Percentiles rank a stretch among this genome's conserved stretches.
Conservation (phyloP, 495 filamentous ascomycete genomes). For the Cryomyces minteri region DNA sequence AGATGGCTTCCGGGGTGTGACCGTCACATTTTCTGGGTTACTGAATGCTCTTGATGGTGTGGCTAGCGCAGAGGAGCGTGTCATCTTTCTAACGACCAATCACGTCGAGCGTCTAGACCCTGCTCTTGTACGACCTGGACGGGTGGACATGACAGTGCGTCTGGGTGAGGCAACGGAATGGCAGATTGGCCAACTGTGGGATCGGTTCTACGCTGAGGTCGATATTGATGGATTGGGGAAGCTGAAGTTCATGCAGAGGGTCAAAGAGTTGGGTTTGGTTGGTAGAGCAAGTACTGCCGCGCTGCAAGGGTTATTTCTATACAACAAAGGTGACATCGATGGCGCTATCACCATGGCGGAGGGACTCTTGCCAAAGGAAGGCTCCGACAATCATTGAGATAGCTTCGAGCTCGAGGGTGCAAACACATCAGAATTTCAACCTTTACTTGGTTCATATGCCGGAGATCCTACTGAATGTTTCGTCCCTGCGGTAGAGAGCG, state of each 20-base stretch:
- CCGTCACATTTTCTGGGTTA: slow-evolving; percentile 88
- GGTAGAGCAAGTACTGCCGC: slow-evolving; percentile 68
- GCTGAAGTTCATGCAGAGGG: slow-evolving; percentile 28
- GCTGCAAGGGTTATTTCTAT: slow-evolving; percentile 83
- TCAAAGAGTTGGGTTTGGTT: slow-evolving; percentile 31
- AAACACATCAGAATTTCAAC: no score
- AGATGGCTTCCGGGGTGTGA: slow-evolving; percentile 77
- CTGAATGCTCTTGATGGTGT: slow-evolving; percentile 89
- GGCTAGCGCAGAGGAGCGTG: slow-evolving; percentile 84
- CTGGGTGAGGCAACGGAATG: slow-evolving; percentile 74
- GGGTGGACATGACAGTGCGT: slow-evolving; percentile 83
- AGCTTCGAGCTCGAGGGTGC: no score
- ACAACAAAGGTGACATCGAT: slow-evolving; percentile 78
- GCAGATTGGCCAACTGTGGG: slow-evolving; percentile 79
- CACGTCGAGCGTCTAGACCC: slow-evolving; percentile 77
- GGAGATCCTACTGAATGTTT: no score
- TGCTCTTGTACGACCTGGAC: slow-evolving; percentile 74
- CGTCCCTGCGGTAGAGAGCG: no score
- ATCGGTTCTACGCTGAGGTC: slow-evolving; percentile 80
- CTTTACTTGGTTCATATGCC: no score
- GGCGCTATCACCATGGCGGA: slow-evolving; percentile 70
- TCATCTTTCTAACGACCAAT: slow-evolving; percentile 91
- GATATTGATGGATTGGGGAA: slow-evolving; percentile 39
- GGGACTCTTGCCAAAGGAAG: slow-evolving; percentile 3
- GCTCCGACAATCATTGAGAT: no score